phyloP scores from a whole-genome alignment of 352 stramenopile species.

The Peronosclerospora sorghi region DNA sequence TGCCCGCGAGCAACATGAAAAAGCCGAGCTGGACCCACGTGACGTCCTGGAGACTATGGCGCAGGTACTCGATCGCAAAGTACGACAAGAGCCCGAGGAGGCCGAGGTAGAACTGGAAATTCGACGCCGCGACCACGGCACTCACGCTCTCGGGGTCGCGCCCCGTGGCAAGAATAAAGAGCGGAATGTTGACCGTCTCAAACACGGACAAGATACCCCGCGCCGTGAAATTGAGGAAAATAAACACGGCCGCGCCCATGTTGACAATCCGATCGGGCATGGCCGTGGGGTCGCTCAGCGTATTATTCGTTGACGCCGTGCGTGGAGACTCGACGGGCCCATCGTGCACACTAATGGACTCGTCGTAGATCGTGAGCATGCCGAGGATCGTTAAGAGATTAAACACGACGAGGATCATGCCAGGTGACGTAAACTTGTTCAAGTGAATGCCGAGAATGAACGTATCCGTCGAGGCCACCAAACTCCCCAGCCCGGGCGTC shows the following conservation, averaged over 20 bases:
- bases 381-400: slow-evolving; percentile 43
- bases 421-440: slow-evolving; percentile 55
- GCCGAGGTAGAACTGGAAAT: slow-evolving; percentile 70
- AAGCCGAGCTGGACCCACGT: slow-evolving; percentile 57
- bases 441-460: slow-evolving; percentile 45
- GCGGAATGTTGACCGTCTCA: slow-evolving; percentile 65
- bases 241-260: slow-evolving; percentile 52
- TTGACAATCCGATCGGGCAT: slow-evolving; percentile 48
- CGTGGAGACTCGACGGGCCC: slow-evolving; percentile 30
- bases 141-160: slow-evolving; percentile 33
- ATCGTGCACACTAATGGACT: slow-evolving; percentile 31
- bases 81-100: slow-evolving; percentile 58
- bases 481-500: slow-evolving; percentile 46
- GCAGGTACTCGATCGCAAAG: slow-evolving; percentile 62
- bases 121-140: slow-evolving; percentile 45
- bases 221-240: slow-evolving; percentile 64
- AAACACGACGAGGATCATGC: slow-evolving; percentile 41
- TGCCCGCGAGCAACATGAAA: slow-evolving; percentile 42
- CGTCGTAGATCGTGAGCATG: slow-evolving; percentile 52
- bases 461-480: slow-evolving; percentile 40
- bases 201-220: slow-evolving; percentile 66
- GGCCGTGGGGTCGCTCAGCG: slow-evolving; percentile 29
- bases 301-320: slow-evolving; percentile 19
- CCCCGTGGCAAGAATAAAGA: slow-evolving; percentile 53
- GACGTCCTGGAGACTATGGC: slow-evolving; percentile 42